Evolutionary conservation across 164 flowering plant genomes (phyloP).

Genomic region (Echeveria elegans): DNA sequence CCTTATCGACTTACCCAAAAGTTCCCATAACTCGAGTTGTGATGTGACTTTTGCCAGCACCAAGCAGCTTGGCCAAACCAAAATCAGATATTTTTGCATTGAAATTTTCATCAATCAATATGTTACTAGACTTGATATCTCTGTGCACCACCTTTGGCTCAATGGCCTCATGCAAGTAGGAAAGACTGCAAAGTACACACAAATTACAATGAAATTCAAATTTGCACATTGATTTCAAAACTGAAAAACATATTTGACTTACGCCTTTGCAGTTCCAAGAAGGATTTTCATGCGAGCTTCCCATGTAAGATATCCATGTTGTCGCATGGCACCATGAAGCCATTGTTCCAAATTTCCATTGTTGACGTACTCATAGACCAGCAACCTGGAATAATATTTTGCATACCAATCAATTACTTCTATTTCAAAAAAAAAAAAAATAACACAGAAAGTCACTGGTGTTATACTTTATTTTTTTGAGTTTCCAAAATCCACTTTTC

Average conservation of each 20-base stretch:
- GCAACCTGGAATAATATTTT: constrained; percentile 31
- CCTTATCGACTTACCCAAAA: constrained; percentile 40
- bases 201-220: not conserved
- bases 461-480: not conserved
- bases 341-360: constrained; percentile 74
- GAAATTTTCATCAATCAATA: constrained; percentile 60
- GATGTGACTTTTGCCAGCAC: constrained; percentile 68
- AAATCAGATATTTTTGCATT: constrained; percentile 76
- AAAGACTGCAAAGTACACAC: constrained; percentile 40
- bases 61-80: constrained; percentile 70
- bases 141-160: constrained; percentile 80
- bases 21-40: constrained; percentile 88
- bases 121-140: constrained; percentile 74
- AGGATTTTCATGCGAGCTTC: constrained; percentile 67
- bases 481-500: too few species aligned
- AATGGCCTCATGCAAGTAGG: constrained; percentile 74
- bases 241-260: constrained; percentile 19
- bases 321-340: constrained; percentile 77
- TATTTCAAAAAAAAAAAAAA: too few species aligned
- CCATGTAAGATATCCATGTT: constrained; percentile 72
- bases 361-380: constrained; percentile 68
- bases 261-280: constrained; percentile 77
- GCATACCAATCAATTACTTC: not conserved
- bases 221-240: not conserved
- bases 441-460: not conserved